These are phyloP conservation scores for Heliocybe sulcata DNA, from an alignment of 1,284 basidiomycete species.

Conservation along the genomic window DNA sequence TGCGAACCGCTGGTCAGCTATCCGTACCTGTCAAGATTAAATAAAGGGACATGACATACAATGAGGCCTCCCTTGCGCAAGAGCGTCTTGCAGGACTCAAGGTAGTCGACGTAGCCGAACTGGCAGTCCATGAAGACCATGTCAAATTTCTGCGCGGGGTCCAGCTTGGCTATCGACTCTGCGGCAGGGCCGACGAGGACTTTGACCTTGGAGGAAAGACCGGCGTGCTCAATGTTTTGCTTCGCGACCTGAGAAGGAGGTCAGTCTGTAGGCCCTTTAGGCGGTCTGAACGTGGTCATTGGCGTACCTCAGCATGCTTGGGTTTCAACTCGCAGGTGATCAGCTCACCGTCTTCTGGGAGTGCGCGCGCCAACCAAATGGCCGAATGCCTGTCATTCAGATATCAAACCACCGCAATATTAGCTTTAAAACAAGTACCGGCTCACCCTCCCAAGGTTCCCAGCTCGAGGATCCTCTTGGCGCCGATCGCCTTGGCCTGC, in stretches of 20 bases:
- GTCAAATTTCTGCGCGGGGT: constrained; percentile 41
- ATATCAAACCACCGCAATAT: too few relatives aligned
- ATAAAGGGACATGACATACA: too few relatives aligned
- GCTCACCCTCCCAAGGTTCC: constrained; percentile 56
- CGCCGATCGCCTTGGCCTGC: constrained; percentile 36
- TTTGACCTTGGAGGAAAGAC: constrained; percentile 35
- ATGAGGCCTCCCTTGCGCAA: constrained; percentile 49
- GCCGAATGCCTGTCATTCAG: constrained; percentile 41
- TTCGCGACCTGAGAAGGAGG: constrained; percentile 48
- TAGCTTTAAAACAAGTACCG: too few relatives aligned
- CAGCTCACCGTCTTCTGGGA: constrained; percentile 46
- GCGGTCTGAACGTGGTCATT: constrained; percentile 27
- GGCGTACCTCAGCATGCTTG: constrained; percentile 40
- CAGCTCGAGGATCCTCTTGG: constrained; percentile 49
- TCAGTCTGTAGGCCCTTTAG: constrained; percentile 39
- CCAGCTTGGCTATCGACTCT: constrained; percentile 34
- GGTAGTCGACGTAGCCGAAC: constrained; percentile 37
- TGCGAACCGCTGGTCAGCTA: too few relatives aligned
- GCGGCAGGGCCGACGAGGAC: constrained; percentile 44
- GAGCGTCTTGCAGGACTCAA: constrained; percentile 47
- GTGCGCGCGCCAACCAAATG: constrained; percentile 49
- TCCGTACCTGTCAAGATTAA: too few relatives aligned
- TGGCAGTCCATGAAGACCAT: constrained; percentile 61
- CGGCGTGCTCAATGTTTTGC: constrained; percentile 42
- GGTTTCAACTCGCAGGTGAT: constrained; percentile 42